Percentiles rank a stretch among this genome's conserved stretches.
Conservation (phyloP, 2,329 filamentous ascomycete species). For the Zasmidium angulare region DNA sequence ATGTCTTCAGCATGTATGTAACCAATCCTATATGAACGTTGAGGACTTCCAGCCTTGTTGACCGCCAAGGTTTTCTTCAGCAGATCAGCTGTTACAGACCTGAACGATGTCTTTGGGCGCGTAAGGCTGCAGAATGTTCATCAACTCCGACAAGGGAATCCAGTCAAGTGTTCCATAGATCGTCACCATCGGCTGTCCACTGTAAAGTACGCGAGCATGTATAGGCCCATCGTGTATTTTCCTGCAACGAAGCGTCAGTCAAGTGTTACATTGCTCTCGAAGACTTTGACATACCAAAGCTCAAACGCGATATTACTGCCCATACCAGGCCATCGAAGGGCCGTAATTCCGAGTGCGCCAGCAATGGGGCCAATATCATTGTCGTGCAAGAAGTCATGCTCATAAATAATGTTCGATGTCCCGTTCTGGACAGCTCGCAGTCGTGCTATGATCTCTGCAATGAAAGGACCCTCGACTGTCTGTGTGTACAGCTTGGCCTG, state of each 20-base stretch:
- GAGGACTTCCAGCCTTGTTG: no score
- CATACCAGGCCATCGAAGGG: background rate
- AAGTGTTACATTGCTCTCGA: background rate
- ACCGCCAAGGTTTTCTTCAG: no score
- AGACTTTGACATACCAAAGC: background rate
- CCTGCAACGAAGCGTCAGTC: background rate
- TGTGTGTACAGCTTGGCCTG: background rate
- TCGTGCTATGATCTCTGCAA: background rate
- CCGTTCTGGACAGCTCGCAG: background rate
- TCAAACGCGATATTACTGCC: background rate
- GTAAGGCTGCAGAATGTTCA: background rate
- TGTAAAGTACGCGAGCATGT: background rate
- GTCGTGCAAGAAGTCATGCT: background rate
- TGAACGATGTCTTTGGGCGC: background rate
- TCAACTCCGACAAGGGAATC: background rate
- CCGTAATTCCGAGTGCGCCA: background rate
- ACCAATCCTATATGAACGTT: no score
- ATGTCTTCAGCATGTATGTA: no score
- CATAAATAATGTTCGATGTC: background rate
- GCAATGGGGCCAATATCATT: background rate
- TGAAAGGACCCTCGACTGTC: background rate
- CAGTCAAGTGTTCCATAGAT: background rate
- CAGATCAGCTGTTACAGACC: background rate
- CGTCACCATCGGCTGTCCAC: background rate
- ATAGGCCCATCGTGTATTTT: background rate